Percentiles rank a stretch among this genome's conserved stretches.
Evolutionary conservation across 768 basidiomycete species (phyloP).

Genomic region (Porphyrellus cyaneotinctus): DNA sequence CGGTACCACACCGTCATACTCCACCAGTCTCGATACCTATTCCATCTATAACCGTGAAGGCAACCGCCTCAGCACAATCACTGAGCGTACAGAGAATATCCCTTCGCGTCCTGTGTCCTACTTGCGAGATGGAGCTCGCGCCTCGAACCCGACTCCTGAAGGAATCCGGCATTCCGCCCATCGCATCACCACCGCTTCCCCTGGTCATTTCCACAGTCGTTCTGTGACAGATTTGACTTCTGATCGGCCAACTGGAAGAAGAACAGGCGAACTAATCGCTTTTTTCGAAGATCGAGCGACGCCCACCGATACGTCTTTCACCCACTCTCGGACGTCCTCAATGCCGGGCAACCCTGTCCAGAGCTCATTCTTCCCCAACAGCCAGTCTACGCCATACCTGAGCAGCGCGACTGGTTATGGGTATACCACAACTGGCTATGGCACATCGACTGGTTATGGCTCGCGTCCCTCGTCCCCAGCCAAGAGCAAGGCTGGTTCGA

Average conservation of each 20-base stretch:
- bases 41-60: conserved; percentile 40
- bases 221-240: conserved; percentile 55
- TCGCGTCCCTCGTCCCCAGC: conserved; percentile 49
- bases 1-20: conserved; percentile 30
- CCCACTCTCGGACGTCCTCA: conserved; percentile 56
- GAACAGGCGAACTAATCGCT: conserved; percentile 68
- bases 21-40: conserved; percentile 38
- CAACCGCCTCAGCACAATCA: conserved; percentile 64
- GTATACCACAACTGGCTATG: conserved; percentile 32
- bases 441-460: conserved; percentile 26
- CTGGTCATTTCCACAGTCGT: conserved; percentile 45
- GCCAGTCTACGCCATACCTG: conserved; percentile 40
- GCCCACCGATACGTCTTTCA: conserved; percentile 33
- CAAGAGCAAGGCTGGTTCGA: conserved; percentile 38
- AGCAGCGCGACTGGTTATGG: conserved; percentile 35
- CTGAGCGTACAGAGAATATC: conserved; percentile 71
- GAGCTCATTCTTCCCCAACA: conserved; percentile 29
- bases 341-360: conserved; percentile 38
- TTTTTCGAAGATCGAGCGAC: conserved; percentile 60
- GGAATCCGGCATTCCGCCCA: conserved; percentile 45
- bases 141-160: conserved; percentile 42
- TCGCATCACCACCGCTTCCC: conserved; percentile 36
- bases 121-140: conserved; percentile 33
- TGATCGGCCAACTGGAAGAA: conserved; percentile 45
- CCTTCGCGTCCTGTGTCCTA: conserved; percentile 53